These are phyloP conservation scores for Dryas alaskensis DNA, from an alignment of 306 rosid genomes.

Conservation along the genomic window DNA sequence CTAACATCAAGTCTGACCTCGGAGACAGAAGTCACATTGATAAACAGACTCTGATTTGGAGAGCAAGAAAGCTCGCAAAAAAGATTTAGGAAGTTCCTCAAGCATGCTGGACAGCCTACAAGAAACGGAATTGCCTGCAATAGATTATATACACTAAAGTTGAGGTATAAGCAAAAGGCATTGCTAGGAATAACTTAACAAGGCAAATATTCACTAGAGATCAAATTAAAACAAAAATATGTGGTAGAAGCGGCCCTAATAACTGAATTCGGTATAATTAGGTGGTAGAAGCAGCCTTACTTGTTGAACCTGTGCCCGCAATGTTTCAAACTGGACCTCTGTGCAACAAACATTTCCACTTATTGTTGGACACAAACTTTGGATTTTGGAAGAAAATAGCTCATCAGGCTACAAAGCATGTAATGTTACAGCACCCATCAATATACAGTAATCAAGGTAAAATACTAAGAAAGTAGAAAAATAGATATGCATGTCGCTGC, in stretches of 20 bases:
- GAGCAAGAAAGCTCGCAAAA: conserved; percentile 96
- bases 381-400: conserved; percentile 80
- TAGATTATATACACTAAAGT: conserved; percentile 16
- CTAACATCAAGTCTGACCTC: conserved; percentile 51
- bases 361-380: conserved; percentile 83
- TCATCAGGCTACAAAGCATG: conserved; percentile 67
- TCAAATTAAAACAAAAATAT: not conserved
- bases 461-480: not conserved
- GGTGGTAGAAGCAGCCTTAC: conserved; percentile 34
- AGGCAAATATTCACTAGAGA: not conserved
- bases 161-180: not conserved
- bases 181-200: not conserved
- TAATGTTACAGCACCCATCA: conserved; percentile 11
- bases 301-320: conserved; percentile 87
- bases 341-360: conserved; percentile 88
- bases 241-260: not conserved
- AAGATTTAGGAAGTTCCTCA: conserved; percentile 91
- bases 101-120: conserved; percentile 98
- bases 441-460: not conserved
- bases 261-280: not conserved
- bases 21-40: conserved; percentile 76
- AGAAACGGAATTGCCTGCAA: conserved; percentile 91
- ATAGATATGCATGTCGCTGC: not conserved
- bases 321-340: conserved; percentile 73
- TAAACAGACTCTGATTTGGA: conserved; percentile 81